A percentile compares a stretch with the other conserved stretches of the same genome.
These are phyloP conservation scores for Candida freyschussii DNA, from an alignment of 1,139 yeast species.

Conservation along the genomic window DNA sequence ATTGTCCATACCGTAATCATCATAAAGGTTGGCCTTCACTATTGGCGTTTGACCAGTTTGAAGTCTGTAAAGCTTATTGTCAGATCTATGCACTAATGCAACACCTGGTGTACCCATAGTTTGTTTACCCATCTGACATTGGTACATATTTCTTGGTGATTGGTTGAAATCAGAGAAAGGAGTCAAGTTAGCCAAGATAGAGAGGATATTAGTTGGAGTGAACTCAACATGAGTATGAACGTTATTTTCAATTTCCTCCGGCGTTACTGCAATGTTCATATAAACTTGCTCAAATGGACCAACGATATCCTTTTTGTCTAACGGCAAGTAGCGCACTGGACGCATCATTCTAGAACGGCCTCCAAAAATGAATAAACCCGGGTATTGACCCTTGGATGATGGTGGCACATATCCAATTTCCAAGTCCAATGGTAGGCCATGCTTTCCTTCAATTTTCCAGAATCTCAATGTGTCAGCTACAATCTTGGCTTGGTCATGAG, in stretches of 20 bases:
- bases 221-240: slow-evolving; percentile 91
- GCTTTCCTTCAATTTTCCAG: slow-evolving; percentile 84
- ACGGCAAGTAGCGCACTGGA: slow-evolving; percentile 87
- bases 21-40: slow-evolving; percentile 89
- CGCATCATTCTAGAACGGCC: slow-evolving; percentile 95
- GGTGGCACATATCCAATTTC: slow-evolving; percentile 97
- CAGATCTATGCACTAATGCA: slow-evolving; percentile 87
- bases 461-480: slow-evolving; percentile 87
- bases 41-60: slow-evolving; percentile 98
- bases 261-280: slow-evolving; percentile 93
- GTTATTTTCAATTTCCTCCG: slow-evolving; percentile 79
- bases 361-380: slow-evolving; percentile 88
- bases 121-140: slow-evolving; percentile 99
- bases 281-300: slow-evolving; percentile 99
- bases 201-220: slow-evolving; percentile 89
- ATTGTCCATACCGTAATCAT: slow-evolving; percentile 95
- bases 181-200: slow-evolving; percentile 91
- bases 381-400: slow-evolving; percentile 91
- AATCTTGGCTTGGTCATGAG: slow-evolving; percentile 80
- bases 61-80: slow-evolving; percentile 85
- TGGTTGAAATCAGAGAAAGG: slow-evolving; percentile 98
- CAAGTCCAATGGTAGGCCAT: slow-evolving; percentile 74
- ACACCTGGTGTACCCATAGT: slow-evolving; percentile 99
- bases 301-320: slow-evolving; percentile 75
- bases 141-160: slow-evolving; percentile 99